Percentiles rank a stretch among this genome's conserved stretches.
Evolutionary conservation across 768 basidiomycete species (phyloP).

Genomic region (Fomitopsis serialis): DNA sequence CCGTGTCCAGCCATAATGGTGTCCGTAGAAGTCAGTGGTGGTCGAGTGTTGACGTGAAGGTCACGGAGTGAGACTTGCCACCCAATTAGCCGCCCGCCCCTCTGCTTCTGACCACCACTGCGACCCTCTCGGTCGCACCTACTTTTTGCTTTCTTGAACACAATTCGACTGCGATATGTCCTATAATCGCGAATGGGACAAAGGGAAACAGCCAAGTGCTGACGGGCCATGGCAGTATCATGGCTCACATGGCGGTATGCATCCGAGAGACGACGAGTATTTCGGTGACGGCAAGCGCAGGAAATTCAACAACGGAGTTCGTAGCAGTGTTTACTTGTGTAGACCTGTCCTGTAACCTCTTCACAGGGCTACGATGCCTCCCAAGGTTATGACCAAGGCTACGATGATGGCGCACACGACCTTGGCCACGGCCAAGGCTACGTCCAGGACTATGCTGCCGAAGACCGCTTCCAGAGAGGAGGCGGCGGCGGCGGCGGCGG

Average conservation of each 20-base stretch:
- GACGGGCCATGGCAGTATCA: slow-evolving; percentile 32
- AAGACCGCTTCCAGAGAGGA: slow-evolving; percentile 38
- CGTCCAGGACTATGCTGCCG: slow-evolving; percentile 36
- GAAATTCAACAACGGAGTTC: slow-evolving; percentile 73
- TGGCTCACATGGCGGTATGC: slow-evolving; percentile 35
- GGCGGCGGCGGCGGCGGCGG: slow-evolving; percentile 15
- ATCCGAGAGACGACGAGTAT: slow-evolving; percentile 66
- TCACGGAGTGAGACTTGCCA: not conserved
- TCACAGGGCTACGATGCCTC: slow-evolving; percentile 46
- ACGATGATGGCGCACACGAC: slow-evolving; percentile 42
- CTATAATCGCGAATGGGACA: slow-evolving; percentile 84
- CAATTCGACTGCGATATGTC: slow-evolving; percentile 41
- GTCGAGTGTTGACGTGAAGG: slow-evolving; percentile 1
- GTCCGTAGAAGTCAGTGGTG: slow-evolving; percentile 19
- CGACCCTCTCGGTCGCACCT: slow-evolving; percentile 15
- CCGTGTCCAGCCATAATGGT: slow-evolving; percentile 64
- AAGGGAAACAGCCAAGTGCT: slow-evolving; percentile 51
- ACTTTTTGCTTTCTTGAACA: not conserved
- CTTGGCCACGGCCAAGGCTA: slow-evolving; percentile 25
- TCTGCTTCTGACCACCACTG: slow-evolving; percentile 16
- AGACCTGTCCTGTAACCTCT: not conserved
- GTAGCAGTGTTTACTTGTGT: slow-evolving; percentile 18
- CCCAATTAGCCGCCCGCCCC: slow-evolving; percentile 10
- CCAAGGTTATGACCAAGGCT: slow-evolving; percentile 44
- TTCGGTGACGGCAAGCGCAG: slow-evolving; percentile 69